Conservation (phyloP, 176 grass and related monocot species). For the Elymus sibiricus region DNA sequence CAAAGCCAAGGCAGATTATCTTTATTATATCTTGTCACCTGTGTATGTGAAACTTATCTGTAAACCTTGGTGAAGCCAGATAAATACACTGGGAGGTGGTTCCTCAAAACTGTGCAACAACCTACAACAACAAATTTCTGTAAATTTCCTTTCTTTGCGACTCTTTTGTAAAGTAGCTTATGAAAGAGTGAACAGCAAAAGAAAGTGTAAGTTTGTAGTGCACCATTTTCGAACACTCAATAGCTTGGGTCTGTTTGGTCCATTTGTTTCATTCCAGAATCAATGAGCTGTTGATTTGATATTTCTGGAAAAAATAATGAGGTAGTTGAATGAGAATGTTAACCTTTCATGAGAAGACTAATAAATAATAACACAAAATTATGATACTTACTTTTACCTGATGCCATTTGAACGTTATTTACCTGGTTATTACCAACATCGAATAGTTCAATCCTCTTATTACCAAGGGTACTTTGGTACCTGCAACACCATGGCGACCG, state of each 20-base stretch:
- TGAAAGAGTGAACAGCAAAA: not conserved
- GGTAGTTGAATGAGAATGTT: slow-evolving; percentile 20
- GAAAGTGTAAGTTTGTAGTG: not conserved
- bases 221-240: slow-evolving; percentile 88
- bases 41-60: not conserved
- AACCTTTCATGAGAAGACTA: not conserved
- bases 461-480: slow-evolving; percentile 91
- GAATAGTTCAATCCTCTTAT: slow-evolving; percentile 93
- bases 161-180: not conserved
- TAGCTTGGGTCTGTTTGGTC: slow-evolving; percentile 90
- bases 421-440: slow-evolving; percentile 61
- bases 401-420: slow-evolving; percentile 59
- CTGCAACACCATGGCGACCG: slow-evolving; percentile 34
- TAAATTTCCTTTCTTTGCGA: not conserved
- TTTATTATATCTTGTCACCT: not conserved
- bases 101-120: not conserved
- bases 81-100: not conserved
- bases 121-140: slow-evolving; percentile 43
- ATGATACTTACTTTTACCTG: slow-evolving; percentile 39
- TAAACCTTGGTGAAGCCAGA: not conserved
- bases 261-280: slow-evolving; percentile 79
- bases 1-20: too few species aligned
- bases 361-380: not conserved
- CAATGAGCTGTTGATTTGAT: slow-evolving; percentile 88
- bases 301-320: slow-evolving; percentile 54